These are phyloP conservation scores for Dryas alaskensis DNA, from an alignment of 306 rosid genomes.

Conservation along the genomic window DNA sequence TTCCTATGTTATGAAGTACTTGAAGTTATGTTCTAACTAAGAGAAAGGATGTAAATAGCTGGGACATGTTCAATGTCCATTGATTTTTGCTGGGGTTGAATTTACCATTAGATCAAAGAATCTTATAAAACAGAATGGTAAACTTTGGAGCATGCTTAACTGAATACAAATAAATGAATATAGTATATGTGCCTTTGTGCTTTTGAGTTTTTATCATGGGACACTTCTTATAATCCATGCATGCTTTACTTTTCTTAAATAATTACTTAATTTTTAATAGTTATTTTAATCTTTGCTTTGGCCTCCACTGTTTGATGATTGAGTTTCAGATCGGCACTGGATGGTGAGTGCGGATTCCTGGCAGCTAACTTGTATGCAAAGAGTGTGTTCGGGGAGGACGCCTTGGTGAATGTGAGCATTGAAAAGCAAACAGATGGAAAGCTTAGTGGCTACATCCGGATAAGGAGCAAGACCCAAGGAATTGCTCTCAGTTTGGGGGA, in stretches of 20 bases:
- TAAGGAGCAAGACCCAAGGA: conserved; percentile 83
- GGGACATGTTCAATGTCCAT: background rate
- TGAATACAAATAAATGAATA: background rate
- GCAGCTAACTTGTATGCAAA: conserved; percentile 71
- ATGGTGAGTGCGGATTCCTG: conserved; percentile 64
- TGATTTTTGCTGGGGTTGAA: background rate
- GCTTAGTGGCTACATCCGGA: conserved; percentile 71
- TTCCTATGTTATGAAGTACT: background rate
- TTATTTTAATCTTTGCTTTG: background rate
- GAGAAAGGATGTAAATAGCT: background rate
- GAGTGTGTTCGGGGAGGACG: conserved; percentile 83
- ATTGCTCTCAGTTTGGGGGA: conserved; percentile 78
- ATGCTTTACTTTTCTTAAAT: background rate
- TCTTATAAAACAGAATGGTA: background rate
- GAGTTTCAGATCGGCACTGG: conserved; percentile 52
- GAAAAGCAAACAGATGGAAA: conserved; percentile 72
- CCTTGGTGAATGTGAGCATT: conserved; percentile 70
- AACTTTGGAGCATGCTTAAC: background rate
- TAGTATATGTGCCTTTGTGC: background rate
- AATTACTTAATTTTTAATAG: too few species aligned
- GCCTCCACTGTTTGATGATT: background rate
- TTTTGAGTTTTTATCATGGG: background rate
- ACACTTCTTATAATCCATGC: background rate
- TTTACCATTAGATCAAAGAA: background rate
- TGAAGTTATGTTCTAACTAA: background rate